Evolutionary conservation across 331 rosid species (phyloP).

Genomic region (Spiraea crenata): DNA sequence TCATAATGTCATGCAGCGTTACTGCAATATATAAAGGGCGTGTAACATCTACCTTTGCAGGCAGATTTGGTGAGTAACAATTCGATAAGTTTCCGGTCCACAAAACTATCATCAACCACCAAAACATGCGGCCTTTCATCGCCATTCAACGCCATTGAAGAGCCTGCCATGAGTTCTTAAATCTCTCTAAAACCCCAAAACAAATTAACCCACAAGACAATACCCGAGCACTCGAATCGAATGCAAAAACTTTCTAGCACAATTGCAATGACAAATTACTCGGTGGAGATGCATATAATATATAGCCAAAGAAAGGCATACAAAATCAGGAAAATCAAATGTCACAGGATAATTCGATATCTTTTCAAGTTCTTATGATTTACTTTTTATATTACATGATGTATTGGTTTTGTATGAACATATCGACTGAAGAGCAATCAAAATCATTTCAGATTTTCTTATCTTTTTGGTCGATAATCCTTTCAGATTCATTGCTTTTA

Average conservation of each 20-base stretch:
- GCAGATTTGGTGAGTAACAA: conserved; percentile 27
- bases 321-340: conserved; percentile 14
- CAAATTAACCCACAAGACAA: neutral
- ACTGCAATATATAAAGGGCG: no score
- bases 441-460: no score
- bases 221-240: no score
- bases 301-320: neutral
- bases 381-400: no score
- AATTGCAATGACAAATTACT: no score
- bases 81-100: conserved; percentile 32
- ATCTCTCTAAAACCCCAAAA: neutral
- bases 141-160: neutral
- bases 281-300: neutral
- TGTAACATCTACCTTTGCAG: conserved; percentile 17
- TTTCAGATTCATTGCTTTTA: neutral
- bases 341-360: conserved; percentile 9
- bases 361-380: conserved; percentile 8
- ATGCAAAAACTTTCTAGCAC: no score
- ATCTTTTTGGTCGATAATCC: neutral
- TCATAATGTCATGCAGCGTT: no score
- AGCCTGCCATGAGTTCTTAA: neutral
- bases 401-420: no score
- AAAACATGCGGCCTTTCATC: conserved; percentile 25
- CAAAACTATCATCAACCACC: conserved; percentile 33
- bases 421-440: no score